Evolutionary conservation across 1,284 basidiomycete species (phyloP).

Genomic region (Chondrostereum purpureum): DNA sequence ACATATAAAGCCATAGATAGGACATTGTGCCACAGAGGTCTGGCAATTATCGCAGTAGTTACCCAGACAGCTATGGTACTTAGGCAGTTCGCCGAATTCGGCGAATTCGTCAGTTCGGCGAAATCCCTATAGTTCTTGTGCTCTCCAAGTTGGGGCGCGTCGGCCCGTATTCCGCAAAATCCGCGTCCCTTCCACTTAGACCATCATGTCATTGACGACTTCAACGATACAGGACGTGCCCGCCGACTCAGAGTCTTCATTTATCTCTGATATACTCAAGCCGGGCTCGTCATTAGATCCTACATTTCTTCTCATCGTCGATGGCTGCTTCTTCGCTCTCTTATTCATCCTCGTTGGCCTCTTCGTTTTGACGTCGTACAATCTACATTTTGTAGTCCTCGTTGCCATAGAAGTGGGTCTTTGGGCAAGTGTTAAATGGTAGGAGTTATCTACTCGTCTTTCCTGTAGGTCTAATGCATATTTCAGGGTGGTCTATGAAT

Average conservation of each 20-base stretch:
- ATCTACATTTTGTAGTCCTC: conserved; percentile 55
- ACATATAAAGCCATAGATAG: too few relatives aligned
- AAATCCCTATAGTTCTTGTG: too few relatives aligned
- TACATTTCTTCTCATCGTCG: conserved; percentile 57
- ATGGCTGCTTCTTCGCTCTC: conserved; percentile 50
- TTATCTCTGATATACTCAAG: conserved; percentile 51
- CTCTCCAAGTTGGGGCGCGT: too few relatives aligned
- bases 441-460: conserved; percentile 16
- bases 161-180: too few relatives aligned
- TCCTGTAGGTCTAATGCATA: neutral
- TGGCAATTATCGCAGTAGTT: too few relatives aligned
- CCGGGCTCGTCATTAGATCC: conserved; percentile 73
- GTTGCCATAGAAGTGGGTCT: conserved; percentile 57
- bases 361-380: conserved; percentile 51
- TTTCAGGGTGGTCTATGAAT: neutral
- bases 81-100: too few relatives aligned
- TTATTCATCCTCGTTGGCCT: conserved; percentile 52
- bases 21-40: too few relatives aligned
- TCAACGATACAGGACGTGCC: neutral
- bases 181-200: neutral
- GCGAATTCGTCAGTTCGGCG: too few relatives aligned
- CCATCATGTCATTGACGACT: neutral
- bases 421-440: conserved; percentile 80
- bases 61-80: too few relatives aligned
- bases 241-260: conserved; percentile 17